These are phyloP conservation scores for Suillus clintonianus DNA, from an alignment of 768 basidiomycete genomes.

Conservation along the genomic window DNA sequence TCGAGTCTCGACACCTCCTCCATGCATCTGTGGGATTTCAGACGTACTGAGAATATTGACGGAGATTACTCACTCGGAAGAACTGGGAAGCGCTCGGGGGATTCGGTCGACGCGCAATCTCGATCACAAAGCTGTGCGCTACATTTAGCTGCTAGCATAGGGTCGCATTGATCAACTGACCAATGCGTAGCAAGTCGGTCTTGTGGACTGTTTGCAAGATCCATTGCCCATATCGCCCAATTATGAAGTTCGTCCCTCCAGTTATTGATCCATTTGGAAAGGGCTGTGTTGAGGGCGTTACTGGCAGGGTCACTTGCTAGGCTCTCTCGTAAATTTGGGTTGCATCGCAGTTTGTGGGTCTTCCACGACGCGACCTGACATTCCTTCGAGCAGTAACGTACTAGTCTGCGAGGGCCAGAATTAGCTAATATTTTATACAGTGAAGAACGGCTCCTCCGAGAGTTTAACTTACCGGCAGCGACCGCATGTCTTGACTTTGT, in stretches of 20 bases:
- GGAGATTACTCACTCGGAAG: constrained; percentile 19
- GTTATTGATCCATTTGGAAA: constrained; percentile 28
- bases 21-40: constrained; percentile 19
- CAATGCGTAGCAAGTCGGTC: constrained; percentile 27
- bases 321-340: constrained; percentile 10
- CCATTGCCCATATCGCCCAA: constrained; percentile 23
- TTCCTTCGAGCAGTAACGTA: constrained; percentile 31
- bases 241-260: constrained; percentile 22
- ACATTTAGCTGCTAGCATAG: neutral
- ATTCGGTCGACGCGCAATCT: constrained; percentile 19
- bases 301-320: constrained; percentile 15
- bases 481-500: constrained; percentile 26
- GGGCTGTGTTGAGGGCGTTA: constrained; percentile 17
- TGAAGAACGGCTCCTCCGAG: neutral
- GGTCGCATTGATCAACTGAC: constrained; percentile 7
- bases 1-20: constrained; percentile 24
- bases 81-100: constrained; percentile 14
- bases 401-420: constrained; percentile 15
- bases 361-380: constrained; percentile 32
- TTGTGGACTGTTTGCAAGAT: constrained; percentile 26
- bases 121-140: constrained; percentile 19
- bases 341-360: constrained; percentile 26
- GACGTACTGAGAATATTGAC: neutral
- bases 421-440: neutral
- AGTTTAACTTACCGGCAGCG: constrained; percentile 22